Evolutionary conservation across 768 basidiomycete genomes (phyloP), one percentile per base, ranked within the genome.

Genomic region (Tubosaeta sp.): DNA sequence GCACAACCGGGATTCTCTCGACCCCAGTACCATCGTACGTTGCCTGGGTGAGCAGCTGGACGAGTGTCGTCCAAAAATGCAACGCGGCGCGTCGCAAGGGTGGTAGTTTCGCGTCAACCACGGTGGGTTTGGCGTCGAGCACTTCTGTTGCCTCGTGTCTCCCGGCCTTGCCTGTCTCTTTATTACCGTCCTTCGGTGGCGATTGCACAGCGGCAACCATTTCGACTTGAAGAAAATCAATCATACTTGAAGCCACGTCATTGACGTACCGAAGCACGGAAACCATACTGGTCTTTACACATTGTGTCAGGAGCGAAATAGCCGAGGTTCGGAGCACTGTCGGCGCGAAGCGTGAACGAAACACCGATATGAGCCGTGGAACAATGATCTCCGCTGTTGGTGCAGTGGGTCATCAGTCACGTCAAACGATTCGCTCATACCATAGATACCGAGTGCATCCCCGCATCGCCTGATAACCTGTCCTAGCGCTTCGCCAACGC

Each of bases 401-500:
- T 51, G 50, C 41, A 16, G 22, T 57, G 16, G 47, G 38, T 51
- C 31, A 44, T 42, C 31, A 45, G 44, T 46, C 10, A 19, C 32
- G 9, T 31, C 35, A 25, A 25, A 31, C 17, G 14, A 31, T 47
- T 29, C 14, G 14, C 43, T 48, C 29, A 47, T 59, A 94, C 95
- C 80, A 63, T 91, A 85, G 10, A 75, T 64, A 7, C 82, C 74
- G 35, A 97, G 71, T 0, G 86, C 76, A 17, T 80, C 79, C 14
- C 89, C 93, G 46, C 84, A 84, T 43, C 84, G 74, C 55, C 82
- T 76, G 35, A 97, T 83, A 4, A 93, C 84, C 54, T 85, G 81
- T 12, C 80, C 82, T 14, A 97, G 69, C 1, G 92, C 92, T 68
- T 98, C 95, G 2, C 92, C 95, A 9, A 95, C 72, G 25, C 94